A percentile compares a stretch with the other conserved stretches of the same genome.
Evolutionary conservation across 1,284 basidiomycete species (phyloP).

Genomic region (Fomitopsis schrenkii): DNA sequence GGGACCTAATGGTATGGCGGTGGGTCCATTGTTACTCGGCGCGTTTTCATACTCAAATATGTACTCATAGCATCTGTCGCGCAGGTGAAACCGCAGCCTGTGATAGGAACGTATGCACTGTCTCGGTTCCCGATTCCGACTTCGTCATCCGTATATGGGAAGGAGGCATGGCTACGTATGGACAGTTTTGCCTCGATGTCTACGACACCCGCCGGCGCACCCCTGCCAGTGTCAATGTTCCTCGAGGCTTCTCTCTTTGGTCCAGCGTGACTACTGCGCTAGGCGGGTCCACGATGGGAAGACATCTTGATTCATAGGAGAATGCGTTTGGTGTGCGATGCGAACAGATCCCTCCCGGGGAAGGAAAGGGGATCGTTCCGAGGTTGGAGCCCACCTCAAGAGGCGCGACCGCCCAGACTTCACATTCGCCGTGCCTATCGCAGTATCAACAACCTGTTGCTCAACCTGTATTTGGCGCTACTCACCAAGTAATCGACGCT

Average conservation of each 20-base stretch:
- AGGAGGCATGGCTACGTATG: slow-evolving; percentile 3
- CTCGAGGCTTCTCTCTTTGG: background rate
- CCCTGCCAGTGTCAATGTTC: slow-evolving; percentile 3
- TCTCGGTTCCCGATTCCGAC: background rate
- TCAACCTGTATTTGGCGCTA: background rate
- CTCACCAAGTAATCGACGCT: background rate
- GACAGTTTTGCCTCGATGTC: slow-evolving; percentile 8
- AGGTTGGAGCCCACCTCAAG: background rate
- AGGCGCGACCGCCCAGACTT: background rate
- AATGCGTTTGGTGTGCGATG: background rate
- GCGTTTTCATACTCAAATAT: background rate
- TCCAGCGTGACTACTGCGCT: background rate
- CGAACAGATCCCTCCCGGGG: background rate
- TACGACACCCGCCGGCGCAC: background rate
- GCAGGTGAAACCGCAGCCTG: background rate
- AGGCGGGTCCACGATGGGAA: background rate
- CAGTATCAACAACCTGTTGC: background rate
- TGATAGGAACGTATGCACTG: background rate
- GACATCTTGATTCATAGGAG: slow-evolving; percentile 2
- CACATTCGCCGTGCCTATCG: background rate
- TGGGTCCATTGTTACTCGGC: background rate
- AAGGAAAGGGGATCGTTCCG: slow-evolving; percentile 3
- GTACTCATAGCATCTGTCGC: background rate
- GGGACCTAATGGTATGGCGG: background rate
- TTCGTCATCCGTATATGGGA: slow-evolving; percentile 6